Conservation (phyloP, 495 filamentous ascomycete species). For the Aspergillus diversus region DNA sequence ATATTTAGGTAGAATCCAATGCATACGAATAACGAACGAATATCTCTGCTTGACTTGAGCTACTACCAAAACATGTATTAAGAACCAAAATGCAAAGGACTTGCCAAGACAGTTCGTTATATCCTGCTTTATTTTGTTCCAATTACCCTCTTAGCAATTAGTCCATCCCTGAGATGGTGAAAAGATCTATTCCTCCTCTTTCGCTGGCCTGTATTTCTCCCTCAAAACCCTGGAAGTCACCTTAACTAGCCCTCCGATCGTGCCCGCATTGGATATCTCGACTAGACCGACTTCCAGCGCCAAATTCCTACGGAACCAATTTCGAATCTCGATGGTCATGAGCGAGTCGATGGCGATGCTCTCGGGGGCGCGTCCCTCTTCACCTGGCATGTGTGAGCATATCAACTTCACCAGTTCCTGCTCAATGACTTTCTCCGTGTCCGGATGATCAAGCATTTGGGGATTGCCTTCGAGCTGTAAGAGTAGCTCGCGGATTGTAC, state of each 20-base stretch:
- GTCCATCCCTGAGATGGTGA: too few relatives aligned
- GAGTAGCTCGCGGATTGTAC: neutral
- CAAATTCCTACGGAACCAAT: constrained; percentile 38
- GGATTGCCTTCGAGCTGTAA: constrained; percentile 18
- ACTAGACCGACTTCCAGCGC: constrained; percentile 34
- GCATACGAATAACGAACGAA: too few relatives aligned
- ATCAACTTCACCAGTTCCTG: constrained; percentile 34
- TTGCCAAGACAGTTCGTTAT: too few relatives aligned
- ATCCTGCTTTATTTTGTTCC: too few relatives aligned
- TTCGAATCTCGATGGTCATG: constrained; percentile 47
- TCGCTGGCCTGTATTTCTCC: constrained; percentile 8
- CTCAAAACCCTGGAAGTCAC: constrained; percentile 19
- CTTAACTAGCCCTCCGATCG: constrained; percentile 23
- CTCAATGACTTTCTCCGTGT: constrained; percentile 19
- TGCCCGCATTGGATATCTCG: constrained; percentile 33
- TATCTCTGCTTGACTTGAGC: too few relatives aligned
- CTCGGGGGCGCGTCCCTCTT: constrained; percentile 27
- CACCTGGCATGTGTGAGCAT: constrained; percentile 36
- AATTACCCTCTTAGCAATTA: too few relatives aligned
- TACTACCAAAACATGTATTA: too few relatives aligned
- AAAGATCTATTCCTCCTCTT: too few relatives aligned
- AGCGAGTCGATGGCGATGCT: constrained; percentile 47
- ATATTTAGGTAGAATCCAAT: too few relatives aligned
- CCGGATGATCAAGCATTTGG: constrained; percentile 15
- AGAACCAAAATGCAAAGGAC: too few relatives aligned